These are phyloP conservation scores for Cercis canadensis DNA, from an alignment of 306 rosid species.

Conservation along the genomic window DNA sequence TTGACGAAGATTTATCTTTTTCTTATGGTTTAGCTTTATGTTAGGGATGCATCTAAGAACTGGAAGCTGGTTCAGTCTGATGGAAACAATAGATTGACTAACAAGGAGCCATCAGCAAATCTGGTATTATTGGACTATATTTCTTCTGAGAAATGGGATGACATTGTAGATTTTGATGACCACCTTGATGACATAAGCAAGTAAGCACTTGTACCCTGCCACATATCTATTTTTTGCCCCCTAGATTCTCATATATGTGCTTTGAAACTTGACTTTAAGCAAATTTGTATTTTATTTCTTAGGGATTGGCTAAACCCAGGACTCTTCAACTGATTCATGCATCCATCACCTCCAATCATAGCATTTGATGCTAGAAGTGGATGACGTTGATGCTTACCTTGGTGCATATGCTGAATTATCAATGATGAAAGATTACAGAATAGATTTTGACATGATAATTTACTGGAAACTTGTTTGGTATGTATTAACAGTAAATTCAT, in stretches of 20 bases:
- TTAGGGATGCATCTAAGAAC: conserved; percentile 81
- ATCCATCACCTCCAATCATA: conserved; percentile 26
- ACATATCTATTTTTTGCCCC: neutral
- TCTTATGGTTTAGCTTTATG: conserved; percentile 65
- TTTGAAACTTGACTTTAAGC: conserved; percentile 10
- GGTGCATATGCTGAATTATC: conserved; percentile 37
- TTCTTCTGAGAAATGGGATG: conserved; percentile 78
- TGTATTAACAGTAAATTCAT: conserved; percentile 37
- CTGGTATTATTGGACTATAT: conserved; percentile 78
- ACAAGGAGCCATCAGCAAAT: conserved; percentile 86
- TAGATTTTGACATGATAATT: conserved; percentile 34
- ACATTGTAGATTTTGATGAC: conserved; percentile 85
- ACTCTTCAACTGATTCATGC: conserved; percentile 68
- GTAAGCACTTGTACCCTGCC: conserved; percentile 46
- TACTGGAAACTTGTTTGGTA: conserved; percentile 9
- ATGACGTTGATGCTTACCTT: conserved; percentile 31
- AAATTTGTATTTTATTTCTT: conserved; percentile 29
- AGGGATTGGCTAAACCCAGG: conserved; percentile 98
- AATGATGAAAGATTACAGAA: conserved; percentile 28
- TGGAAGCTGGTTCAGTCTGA: conserved; percentile 84
- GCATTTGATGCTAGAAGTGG: conserved; percentile 27
- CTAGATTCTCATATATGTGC: conserved; percentile 5
- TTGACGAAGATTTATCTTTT: conserved; percentile 16
- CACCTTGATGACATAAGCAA: conserved; percentile 97
- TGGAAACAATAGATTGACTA: conserved; percentile 60